Percentiles rank a stretch among this genome's conserved stretches.
These are phyloP conservation scores for Pneumocystis jirovecii DNA, from an alignment of 1,139 yeast species.

Conservation along the genomic window DNA sequence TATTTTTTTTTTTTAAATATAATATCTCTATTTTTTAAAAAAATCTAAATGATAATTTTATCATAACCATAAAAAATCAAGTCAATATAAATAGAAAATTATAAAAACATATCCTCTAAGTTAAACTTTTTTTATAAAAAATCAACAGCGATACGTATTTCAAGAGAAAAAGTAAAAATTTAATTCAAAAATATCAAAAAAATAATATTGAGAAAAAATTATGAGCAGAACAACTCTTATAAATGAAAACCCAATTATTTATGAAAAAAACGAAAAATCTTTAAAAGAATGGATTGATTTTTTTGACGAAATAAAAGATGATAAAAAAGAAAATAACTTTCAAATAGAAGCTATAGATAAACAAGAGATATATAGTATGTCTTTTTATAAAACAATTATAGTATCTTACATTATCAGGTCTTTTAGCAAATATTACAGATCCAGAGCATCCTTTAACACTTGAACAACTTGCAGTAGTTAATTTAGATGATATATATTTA, in stretches of 20 bases:
- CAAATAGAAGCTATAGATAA: conserved; percentile 57
- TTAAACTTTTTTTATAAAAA: too few relatives aligned
- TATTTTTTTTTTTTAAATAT: too few relatives aligned
- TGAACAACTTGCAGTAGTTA: conserved; percentile 90
- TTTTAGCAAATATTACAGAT: conserved; percentile 79
- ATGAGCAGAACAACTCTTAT: not conserved
- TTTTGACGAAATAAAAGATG: not conserved
- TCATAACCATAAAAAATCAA: too few relatives aligned
- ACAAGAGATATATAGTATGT: conserved; percentile 43
- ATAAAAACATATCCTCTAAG: too few relatives aligned
- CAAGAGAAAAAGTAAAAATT: too few relatives aligned
- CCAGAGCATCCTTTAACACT: conserved; percentile 95
- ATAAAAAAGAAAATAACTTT: not conserved
- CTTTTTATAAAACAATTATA: not conserved
- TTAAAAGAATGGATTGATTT: not conserved
- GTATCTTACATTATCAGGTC: conserved; percentile 26
- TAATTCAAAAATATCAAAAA: not conserved
- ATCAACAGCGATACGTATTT: too few relatives aligned
- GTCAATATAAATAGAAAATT: too few relatives aligned
- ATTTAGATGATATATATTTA: conserved; percentile 63
- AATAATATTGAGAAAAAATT: not conserved
- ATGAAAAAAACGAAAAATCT: not conserved
- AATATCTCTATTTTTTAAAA: too few relatives aligned
- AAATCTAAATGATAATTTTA: too few relatives aligned
- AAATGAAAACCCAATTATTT: not conserved